Percentiles rank a stretch among this genome's conserved stretches.
phyloP scores from a whole-genome alignment of 2,329 filamentous ascomycete genomes.

The Karstenula rhodostoma region DNA sequence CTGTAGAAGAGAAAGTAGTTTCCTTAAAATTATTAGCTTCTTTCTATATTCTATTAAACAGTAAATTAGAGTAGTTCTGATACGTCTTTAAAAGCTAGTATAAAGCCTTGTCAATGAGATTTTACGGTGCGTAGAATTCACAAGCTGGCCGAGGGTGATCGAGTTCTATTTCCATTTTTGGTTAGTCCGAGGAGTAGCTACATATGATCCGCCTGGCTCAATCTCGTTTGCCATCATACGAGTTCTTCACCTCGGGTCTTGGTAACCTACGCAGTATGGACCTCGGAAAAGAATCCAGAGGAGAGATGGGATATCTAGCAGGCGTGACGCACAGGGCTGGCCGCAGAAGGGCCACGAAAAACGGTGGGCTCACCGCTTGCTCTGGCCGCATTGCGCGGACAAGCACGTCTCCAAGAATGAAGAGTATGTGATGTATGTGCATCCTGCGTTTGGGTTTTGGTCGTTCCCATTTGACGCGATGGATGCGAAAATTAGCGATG shows the following conservation, averaged over 20 bases:
- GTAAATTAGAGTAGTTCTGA: no score
- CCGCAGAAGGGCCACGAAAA: not conserved
- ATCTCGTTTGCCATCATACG: not conserved
- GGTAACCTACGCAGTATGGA: not conserved
- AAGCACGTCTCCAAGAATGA: not conserved
- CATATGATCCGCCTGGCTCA: slow-evolving; percentile 1
- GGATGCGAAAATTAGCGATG: not conserved
- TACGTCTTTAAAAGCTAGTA: no score
- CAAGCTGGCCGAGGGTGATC: not conserved
- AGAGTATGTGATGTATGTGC: not conserved
- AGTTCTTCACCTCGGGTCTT: not conserved
- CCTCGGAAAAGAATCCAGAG: not conserved
- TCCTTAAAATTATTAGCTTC: no score
- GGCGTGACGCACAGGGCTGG: not conserved
- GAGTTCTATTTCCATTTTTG: not conserved
- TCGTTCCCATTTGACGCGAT: slow-evolving; percentile 1
- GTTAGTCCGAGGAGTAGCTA: not conserved
- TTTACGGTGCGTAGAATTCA: not conserved
- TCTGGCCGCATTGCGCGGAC: not conserved
- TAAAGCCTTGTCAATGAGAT: no score
- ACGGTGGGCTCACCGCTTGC: not conserved
- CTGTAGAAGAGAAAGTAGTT: no score
- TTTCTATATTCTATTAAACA: no score
- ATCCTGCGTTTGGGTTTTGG: slow-evolving; percentile 6
- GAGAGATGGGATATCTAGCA: not conserved